These are phyloP conservation scores for Pelargonium australe DNA, from an alignment of 441 rosid species.

Conservation along the genomic window DNA sequence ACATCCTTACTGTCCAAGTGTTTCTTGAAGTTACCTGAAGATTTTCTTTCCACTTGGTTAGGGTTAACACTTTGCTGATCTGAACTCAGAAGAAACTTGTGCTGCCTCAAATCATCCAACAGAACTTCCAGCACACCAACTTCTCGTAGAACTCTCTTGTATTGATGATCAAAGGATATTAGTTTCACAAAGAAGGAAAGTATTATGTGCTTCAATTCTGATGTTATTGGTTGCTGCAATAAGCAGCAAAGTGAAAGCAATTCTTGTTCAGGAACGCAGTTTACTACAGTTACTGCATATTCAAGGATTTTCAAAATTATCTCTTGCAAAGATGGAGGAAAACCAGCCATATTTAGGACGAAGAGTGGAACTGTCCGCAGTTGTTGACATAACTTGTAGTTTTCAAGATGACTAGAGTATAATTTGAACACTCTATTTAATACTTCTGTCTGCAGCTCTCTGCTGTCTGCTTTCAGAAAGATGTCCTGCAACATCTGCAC, in stretches of 20 bases:
- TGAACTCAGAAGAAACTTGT: slow-evolving; percentile 79
- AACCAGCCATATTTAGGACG: slow-evolving; percentile 92
- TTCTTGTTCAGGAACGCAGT: slow-evolving; percentile 99
- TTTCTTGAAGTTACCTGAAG: slow-evolving; percentile 79
- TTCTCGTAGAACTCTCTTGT: slow-evolving; percentile 95
- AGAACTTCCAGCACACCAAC: slow-evolving; percentile 97
- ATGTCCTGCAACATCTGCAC: slow-evolving; percentile 98
- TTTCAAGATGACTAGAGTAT: slow-evolving; percentile 97
- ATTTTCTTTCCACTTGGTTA: slow-evolving; percentile 53
- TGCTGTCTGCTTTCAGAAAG: slow-evolving; percentile 85
- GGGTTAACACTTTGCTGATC: slow-evolving; percentile 45
- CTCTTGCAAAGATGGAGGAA: slow-evolving; percentile 89
- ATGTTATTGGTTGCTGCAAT: slow-evolving; percentile 88
- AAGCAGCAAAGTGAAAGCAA: slow-evolving; percentile 96
- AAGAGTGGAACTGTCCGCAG: slow-evolving; percentile 93
- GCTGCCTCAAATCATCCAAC: slow-evolving; percentile 93
- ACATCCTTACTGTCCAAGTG: slow-evolving; percentile 75
- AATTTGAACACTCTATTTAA: slow-evolving; percentile 94
- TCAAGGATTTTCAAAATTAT: slow-evolving; percentile 97
- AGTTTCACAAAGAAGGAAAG: slow-evolving; percentile 97
- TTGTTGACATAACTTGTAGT: slow-evolving; percentile 86
- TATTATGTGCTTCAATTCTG: slow-evolving; percentile 86
- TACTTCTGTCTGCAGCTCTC: slow-evolving; percentile 94
- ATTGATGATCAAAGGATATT: slow-evolving; percentile 96
- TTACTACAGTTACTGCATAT: slow-evolving; percentile 98